phyloP scores from a whole-genome alignment of 78 protist genomes.

The Chrysochromulina parva region DNA sequence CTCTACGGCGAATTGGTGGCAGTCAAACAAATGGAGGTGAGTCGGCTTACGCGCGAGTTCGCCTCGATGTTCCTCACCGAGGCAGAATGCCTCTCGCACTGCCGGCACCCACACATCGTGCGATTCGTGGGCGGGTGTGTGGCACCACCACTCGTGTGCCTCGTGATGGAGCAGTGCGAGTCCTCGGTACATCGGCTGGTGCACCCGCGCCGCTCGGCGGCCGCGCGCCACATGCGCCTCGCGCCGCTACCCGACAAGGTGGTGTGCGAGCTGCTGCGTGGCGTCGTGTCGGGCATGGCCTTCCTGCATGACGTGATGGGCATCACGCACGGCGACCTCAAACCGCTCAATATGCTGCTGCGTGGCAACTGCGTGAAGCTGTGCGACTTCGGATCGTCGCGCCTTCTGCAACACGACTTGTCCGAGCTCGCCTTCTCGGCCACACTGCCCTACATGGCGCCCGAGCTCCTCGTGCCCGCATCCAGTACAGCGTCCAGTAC shows the following conservation, averaged over 20 bases:
- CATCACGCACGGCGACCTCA: not conserved
- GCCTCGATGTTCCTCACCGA: not conserved
- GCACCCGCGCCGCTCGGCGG: not conserved
- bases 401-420: not conserved
- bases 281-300: not conserved
- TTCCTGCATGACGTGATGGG: not conserved
- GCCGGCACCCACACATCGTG: conserved; percentile 14
- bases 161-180: conserved; percentile 9
- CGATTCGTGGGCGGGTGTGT: conserved; percentile 20
- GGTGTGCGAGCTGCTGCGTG: not conserved
- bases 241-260: not conserved
- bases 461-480: not conserved
- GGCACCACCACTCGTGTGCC: not conserved
- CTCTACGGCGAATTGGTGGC: not conserved
- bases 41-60: not conserved
- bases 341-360: conserved; percentile 21
- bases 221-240: not conserved
- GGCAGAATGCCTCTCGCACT: conserved; percentile 4
- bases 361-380: not conserved
- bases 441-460: conserved; percentile 15
- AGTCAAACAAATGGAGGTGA: not conserved
- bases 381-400: conserved; percentile 15
- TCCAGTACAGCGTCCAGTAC: no score
- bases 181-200: not conserved
- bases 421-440: not conserved